Evolutionary conservation across 208 protist species (phyloP), one percentile per base, ranked within the genome.

Genomic region (Acanthamoeba castellanii): DNA sequence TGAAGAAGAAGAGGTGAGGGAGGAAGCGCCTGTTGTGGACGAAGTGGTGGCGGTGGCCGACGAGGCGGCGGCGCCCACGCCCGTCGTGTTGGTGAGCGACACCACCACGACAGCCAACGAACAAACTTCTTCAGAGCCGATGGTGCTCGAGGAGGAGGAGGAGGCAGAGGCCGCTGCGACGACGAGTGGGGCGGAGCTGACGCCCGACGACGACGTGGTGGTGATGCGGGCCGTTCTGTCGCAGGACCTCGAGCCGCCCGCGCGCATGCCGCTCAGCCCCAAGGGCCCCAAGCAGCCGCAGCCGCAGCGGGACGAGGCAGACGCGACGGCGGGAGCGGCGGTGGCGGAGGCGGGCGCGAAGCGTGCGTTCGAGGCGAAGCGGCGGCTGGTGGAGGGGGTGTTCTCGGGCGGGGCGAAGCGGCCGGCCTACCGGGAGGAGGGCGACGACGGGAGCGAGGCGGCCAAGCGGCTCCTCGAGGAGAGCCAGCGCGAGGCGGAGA

Each of bases 391-490:
- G 37, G 74, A 42, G 32, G 42, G 42, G 20, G 74, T 82, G 20
- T 82, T 82, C 74, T 42, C 74, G 16, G 74, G 74, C 42, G 74
- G 74, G 34, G 42, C 52, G 27, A 82, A 82, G 74, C 74, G 74
- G 18, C 74, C 74, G 32, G 2, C 37, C 37, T 82, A 82, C 42
- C 4, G 9, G 16, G 74, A 82, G 11, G 74, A 82, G 11, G 74
- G 50, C 32, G 74, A 82, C 74, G 37, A 82, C 20, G 74, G 37
- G 8, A 42, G 34, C 22, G 34, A 82, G 37, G 32, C 74, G 37
- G 74, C 74, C 42, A 82, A 82, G 74, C 47, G 20, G 74, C 74
- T 82, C 74, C 74, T 82, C 42, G 74, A 82, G 42, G 74, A 82
- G 25, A 82, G 74, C 42, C 27, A 82, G 18, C 5, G 32, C 13